These are phyloP conservation scores for Arachis stenosperma DNA, from an alignment of 306 rosid genomes.

Conservation along the genomic window DNA sequence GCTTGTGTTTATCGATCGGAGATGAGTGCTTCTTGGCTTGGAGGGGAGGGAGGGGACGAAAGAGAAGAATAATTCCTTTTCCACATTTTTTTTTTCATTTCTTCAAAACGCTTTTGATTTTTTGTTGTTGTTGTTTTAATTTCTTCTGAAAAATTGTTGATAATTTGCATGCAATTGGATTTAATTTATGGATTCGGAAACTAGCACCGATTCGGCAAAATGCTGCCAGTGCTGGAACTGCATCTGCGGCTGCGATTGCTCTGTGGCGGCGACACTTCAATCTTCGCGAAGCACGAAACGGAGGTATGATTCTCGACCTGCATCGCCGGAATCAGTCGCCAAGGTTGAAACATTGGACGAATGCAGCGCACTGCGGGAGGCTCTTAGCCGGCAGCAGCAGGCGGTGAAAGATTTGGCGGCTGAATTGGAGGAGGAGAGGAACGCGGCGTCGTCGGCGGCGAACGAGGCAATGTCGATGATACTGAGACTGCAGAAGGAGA, in stretches of 20 bases:
- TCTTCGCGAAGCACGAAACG: conserved; percentile 66
- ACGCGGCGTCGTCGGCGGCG: conserved; percentile 91
- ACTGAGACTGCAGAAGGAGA: conserved; percentile 95
- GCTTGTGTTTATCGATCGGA: conserved; percentile 40
- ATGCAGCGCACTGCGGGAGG: conserved; percentile 67
- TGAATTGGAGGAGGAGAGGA: conserved; percentile 95
- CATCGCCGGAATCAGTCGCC: conserved; percentile 51
- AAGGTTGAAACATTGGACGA: conserved; percentile 73
- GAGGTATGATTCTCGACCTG: conserved; percentile 52
- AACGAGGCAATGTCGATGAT: conserved; percentile 98
- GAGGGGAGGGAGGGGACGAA: conserved; percentile 28
- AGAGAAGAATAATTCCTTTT: not conserved
- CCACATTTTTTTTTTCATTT: conserved; percentile 20
- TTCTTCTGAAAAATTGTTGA: not conserved
- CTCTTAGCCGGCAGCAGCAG: conserved; percentile 68
- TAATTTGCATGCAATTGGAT: conserved; percentile 32
- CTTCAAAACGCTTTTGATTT: not conserved
- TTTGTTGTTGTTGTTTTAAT: not conserved
- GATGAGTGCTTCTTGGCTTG: conserved; percentile 27
- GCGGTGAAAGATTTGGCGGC: conserved; percentile 64
- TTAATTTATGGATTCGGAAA: conserved; percentile 73
- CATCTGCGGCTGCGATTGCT: conserved; percentile 60
- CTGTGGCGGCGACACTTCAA: conserved; percentile 28
- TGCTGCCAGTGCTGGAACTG: conserved; percentile 60
- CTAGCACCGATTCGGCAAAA: conserved; percentile 49